These are phyloP conservation scores for Grosmannia huntii DNA, from an alignment of 2,329 filamentous ascomycete species.

Conservation along the genomic window DNA sequence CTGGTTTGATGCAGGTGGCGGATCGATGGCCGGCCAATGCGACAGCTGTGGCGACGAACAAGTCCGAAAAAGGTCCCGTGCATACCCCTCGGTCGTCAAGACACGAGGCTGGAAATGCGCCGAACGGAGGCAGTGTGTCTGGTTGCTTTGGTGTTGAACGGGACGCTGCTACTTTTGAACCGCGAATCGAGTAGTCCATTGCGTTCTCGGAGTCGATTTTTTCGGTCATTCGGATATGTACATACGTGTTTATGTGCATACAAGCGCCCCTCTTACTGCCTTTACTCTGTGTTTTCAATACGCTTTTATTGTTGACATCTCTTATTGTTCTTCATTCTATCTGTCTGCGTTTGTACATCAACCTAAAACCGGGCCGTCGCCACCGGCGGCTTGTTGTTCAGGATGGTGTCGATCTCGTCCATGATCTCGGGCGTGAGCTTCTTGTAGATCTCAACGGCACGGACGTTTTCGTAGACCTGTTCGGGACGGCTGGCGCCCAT, in stretches of 20 bases:
- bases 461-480: slow-evolving; percentile 47
- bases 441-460: slow-evolving; percentile 36
- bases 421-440: slow-evolving; percentile 46
- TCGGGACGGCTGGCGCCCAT: slow-evolving; percentile 44
- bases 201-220: neutral
- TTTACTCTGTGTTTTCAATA: no score
- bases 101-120: neutral
- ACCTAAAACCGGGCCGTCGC: slow-evolving; percentile 21
- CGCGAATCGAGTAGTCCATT: no score
- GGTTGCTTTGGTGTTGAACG: no score
- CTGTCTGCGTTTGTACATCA: no score
- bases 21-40: neutral
- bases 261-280: no score
- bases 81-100: neutral
- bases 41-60: neutral
- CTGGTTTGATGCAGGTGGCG: neutral
- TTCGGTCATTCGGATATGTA: neutral
- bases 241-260: neutral
- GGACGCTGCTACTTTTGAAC: no score
- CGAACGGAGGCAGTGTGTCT: neutral
- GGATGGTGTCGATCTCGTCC: slow-evolving; percentile 43
- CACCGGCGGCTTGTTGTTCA: slow-evolving; percentile 43
- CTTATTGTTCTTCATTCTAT: neutral
- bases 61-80: neutral
- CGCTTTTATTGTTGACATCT: no score